These are phyloP conservation scores for Hericium rajendrae DNA, from an alignment of 768 basidiomycete genomes.

Conservation along the genomic window DNA sequence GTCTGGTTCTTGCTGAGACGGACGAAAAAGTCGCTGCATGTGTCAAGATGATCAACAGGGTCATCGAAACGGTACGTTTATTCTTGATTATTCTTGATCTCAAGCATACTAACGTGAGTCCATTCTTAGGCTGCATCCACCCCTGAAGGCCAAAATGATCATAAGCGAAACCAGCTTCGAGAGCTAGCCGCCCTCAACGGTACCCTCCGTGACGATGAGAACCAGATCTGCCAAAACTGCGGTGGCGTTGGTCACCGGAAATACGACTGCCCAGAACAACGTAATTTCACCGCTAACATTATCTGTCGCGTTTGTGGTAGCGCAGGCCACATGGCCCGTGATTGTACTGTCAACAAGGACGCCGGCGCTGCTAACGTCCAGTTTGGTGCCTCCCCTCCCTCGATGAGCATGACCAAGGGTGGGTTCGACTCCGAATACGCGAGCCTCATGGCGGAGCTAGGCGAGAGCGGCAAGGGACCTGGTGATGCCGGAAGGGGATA, in stretches of 20 bases:
- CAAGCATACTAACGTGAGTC: slow-evolving; percentile 1
- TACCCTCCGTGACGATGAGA: slow-evolving; percentile 98
- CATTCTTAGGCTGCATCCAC: slow-evolving; percentile 83
- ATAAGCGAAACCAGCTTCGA: slow-evolving; percentile 97
- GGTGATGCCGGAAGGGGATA: slow-evolving; percentile 46
- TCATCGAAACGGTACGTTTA: slow-evolving; percentile 87
- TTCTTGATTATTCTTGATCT: neutral
- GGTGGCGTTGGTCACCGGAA: slow-evolving; percentile 92
- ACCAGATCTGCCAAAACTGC: slow-evolving; percentile 97
- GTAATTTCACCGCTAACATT: slow-evolving; percentile 98
- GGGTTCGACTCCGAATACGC: slow-evolving; percentile 98
- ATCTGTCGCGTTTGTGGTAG: slow-evolving; percentile 98
- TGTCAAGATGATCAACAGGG: slow-evolving; percentile 92
- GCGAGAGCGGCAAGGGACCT: slow-evolving; percentile 61
- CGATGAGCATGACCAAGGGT: slow-evolving; percentile 49
- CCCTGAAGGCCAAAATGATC: slow-evolving; percentile 98
- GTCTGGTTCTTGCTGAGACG: slow-evolving; percentile 86
- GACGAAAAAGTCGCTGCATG: slow-evolving; percentile 88
- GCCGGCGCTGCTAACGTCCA: slow-evolving; percentile 37
- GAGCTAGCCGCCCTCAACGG: slow-evolving; percentile 97
- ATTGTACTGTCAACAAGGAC: slow-evolving; percentile 82
- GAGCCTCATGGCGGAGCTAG: slow-evolving; percentile 94
- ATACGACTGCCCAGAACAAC: slow-evolving; percentile 98
- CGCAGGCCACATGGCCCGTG: slow-evolving; percentile 97
- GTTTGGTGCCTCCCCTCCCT: slow-evolving; percentile 30